Conservation (phyloP, 2,329 filamentous ascomycete species). For the Talaromyces pinophilus region DNA sequence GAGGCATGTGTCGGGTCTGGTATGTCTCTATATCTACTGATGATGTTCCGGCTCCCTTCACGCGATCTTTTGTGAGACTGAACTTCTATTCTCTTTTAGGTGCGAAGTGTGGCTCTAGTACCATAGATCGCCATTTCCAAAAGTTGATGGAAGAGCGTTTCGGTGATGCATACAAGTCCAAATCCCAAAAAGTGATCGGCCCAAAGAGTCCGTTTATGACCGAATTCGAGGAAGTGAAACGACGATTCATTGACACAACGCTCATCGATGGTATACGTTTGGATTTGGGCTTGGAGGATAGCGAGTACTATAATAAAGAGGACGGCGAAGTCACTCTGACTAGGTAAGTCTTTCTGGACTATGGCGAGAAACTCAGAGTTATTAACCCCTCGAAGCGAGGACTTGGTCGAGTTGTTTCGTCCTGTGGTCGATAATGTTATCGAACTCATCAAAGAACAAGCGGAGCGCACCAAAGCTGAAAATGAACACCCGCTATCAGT, state of each 20-base stretch:
- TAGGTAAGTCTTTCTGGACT: neutral
- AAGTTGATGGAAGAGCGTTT: conserved; percentile 13
- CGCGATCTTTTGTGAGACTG: neutral
- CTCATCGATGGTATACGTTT: neutral
- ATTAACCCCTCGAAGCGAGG: neutral
- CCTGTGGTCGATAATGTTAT: neutral
- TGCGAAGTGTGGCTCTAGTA: conserved; percentile 15
- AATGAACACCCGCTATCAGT: neutral
- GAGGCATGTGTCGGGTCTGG: conserved; percentile 16
- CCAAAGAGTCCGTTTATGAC: conserved; percentile 1
- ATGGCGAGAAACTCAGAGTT: neutral
- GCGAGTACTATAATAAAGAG: neutral
- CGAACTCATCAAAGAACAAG: conserved; percentile 6
- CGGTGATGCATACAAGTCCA: neutral
- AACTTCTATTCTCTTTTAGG: neutral
- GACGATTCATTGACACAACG: neutral
- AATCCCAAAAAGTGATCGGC: neutral
- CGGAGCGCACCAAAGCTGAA: neutral
- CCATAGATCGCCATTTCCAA: conserved; percentile 18
- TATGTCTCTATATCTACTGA: neutral
- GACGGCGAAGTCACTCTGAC: neutral
- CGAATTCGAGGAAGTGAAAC: conserved; percentile 6
- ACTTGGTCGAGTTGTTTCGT: neutral
- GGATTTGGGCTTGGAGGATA: neutral
- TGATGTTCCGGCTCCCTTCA: neutral